Evolutionary conservation across 1,139 yeast genomes (phyloP).

Genomic region (Geotrichum australiense): DNA sequence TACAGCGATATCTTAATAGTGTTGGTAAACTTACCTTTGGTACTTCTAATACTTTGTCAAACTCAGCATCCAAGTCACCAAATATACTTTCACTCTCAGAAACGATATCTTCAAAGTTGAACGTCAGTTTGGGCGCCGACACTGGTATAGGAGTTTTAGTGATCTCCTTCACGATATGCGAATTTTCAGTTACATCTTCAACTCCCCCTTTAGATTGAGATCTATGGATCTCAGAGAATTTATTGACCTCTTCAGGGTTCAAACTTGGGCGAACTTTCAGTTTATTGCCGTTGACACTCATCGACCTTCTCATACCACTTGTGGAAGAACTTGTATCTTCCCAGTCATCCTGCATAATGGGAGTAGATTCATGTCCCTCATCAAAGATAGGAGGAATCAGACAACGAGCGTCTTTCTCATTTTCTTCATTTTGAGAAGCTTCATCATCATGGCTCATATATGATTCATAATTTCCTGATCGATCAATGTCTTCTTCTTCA

Average conservation of each 20-base stretch:
- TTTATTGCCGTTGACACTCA: slow-evolving; percentile 14
- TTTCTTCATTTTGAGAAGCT: background rate
- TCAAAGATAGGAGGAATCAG: background rate
- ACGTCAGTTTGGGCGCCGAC: slow-evolving; percentile 31
- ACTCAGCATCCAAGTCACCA: slow-evolving; percentile 37
- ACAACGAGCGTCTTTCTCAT: background rate
- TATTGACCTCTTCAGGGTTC: slow-evolving; percentile 28
- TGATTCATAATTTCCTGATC: no score
- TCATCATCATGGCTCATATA: no score
- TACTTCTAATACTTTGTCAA: slow-evolving; percentile 33
- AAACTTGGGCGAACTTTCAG: slow-evolving; percentile 33
- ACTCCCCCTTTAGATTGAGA: background rate
- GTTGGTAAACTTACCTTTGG: slow-evolving; percentile 24
- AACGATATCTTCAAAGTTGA: slow-evolving; percentile 33
- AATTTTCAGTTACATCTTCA: slow-evolving; percentile 1
- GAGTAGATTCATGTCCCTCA: background rate
- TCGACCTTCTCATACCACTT: background rate
- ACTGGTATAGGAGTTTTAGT: slow-evolving; percentile 20
- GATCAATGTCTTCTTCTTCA: no score
- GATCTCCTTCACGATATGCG: slow-evolving; percentile 36
- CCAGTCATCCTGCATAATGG: slow-evolving; percentile 1
- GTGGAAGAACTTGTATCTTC: background rate
- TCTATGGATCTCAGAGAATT: slow-evolving; percentile 17
- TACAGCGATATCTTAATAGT: background rate
- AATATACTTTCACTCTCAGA: slow-evolving; percentile 36